These are phyloP conservation scores for Cladophialophora bantiana DNA, from an alignment of 2,329 filamentous ascomycete genomes.

Conservation along the genomic window DNA sequence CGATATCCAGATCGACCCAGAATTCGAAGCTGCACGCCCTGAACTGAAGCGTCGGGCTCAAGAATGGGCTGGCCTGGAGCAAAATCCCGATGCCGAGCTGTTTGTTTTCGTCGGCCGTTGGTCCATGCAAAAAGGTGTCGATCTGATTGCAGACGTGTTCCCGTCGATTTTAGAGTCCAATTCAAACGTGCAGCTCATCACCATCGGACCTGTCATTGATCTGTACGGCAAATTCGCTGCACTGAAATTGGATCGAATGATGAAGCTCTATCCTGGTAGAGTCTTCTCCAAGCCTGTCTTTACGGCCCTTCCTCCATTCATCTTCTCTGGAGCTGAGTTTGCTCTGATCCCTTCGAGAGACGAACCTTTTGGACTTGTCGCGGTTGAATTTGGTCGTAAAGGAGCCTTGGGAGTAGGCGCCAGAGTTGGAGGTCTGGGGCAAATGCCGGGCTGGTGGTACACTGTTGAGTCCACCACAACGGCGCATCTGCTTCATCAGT, in stretches of 20 bases:
- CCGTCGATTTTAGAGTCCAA: constrained; percentile 67
- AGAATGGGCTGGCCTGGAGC: constrained; percentile 70
- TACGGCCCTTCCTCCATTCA: constrained; percentile 69
- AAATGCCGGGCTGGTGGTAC: constrained; percentile 75
- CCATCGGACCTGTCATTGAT: constrained; percentile 70
- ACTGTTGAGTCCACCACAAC: constrained; percentile 71
- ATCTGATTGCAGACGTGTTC: constrained; percentile 72
- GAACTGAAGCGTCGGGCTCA: constrained; percentile 68
- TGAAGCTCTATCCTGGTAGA: constrained; percentile 69
- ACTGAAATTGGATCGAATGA: constrained; percentile 68
- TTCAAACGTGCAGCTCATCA: constrained; percentile 67
- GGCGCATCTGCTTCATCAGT: constrained; percentile 68
- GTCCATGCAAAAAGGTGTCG: constrained; percentile 73
- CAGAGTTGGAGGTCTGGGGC: constrained; percentile 70
- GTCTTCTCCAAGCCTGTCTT: constrained; percentile 74
- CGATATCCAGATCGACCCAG: constrained; percentile 61
- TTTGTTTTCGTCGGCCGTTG: constrained; percentile 74
- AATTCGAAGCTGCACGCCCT: constrained; percentile 61
- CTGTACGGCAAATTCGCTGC: constrained; percentile 73
- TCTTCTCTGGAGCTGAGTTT: constrained; percentile 73
- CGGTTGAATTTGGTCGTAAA: constrained; percentile 73
- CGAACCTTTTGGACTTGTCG: constrained; percentile 73
- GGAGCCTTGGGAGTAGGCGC: constrained; percentile 72
- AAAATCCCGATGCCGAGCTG: constrained; percentile 68
- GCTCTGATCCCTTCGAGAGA: constrained; percentile 72